Evolutionary conservation across 1,284 basidiomycete species (phyloP), one percentile per base, ranked within the genome.

Genomic region (Lignosus rhinocerotis): DNA sequence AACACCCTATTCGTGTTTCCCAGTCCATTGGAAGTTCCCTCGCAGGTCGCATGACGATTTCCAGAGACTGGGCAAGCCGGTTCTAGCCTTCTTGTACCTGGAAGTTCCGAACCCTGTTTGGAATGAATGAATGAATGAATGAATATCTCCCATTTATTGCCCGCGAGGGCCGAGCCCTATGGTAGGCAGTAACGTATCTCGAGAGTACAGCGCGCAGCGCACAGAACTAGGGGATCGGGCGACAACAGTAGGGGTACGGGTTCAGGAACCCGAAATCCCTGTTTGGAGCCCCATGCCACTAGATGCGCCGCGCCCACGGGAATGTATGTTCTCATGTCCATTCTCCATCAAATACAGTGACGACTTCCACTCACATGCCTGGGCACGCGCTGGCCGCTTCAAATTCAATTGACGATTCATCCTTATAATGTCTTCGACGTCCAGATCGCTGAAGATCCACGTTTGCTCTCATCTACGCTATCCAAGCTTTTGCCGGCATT

Each of bases 81-180:
- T 58, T 61, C 56, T 55, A 55, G 60, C 57, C 57, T 45, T 54
- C 38, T 4, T 32, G 56, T 58, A 46, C 56, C 60, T 61, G 53
- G 53, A 34, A 25, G 55, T 38, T 45, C 56, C 56, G 50, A 58
- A 58, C 56, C 38, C 53, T 55, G 55, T 51, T 43, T 55, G 25
- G 43, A 8, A n/a, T n/a, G n/a, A n/a, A n/a, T n/a, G n/a, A n/a
- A n/a, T n/a, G n/a, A n/a, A n/a, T n/a, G n/a, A n/a, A n/a, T n/a
- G n/a, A n/a, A n/a, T n/a, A n/a, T n/a, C n/a, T n/a, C n/a, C n/a
- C n/a, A n/a, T n/a, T n/a, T n/a, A n/a, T n/a, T n/a, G n/a, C n/a
- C n/a, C n/a, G n/a, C n/a, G n/a, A n/a, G n/a, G n/a, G n/a, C n/a
- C n/a, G n/a, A n/a, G n/a, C n/a, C n/a, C n/a, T n/a, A n/a, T n/a